These are phyloP conservation scores for Chalciporus sphaerocephalus DNA, from an alignment of 768 basidiomycete genomes.

Conservation along the genomic window DNA sequence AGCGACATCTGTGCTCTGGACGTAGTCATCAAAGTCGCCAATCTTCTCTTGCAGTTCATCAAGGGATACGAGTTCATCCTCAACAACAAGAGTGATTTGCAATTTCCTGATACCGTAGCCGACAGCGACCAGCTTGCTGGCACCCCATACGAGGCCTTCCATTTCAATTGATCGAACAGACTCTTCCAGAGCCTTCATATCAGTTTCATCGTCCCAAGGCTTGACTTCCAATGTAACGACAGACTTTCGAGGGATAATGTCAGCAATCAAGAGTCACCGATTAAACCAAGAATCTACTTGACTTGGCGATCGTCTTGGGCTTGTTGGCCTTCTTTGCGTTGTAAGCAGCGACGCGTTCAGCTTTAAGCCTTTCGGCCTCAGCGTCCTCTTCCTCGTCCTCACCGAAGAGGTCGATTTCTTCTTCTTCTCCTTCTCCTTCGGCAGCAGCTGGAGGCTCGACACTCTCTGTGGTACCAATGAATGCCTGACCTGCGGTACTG, in stretches of 20 bases:
- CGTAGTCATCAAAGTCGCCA: constrained; percentile 76
- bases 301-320: constrained; percentile 84
- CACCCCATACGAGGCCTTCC: constrained; percentile 95
- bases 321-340: constrained; percentile 90
- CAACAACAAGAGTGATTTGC: constrained; percentile 64
- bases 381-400: constrained; percentile 79
- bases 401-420: constrained; percentile 85
- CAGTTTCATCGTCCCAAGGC: constrained; percentile 99
- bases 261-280: constrained; percentile 8
- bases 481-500: constrained; percentile 73
- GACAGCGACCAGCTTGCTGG: constrained; percentile 86
- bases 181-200: constrained; percentile 84
- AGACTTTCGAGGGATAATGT: constrained; percentile 54
- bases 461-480: constrained; percentile 52
- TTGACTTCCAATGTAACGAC: constrained; percentile 98
- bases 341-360: constrained; percentile 91
- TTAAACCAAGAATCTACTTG: constrained; percentile 37
- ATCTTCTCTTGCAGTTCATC: constrained; percentile 94
- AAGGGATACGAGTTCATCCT: constrained; percentile 92
- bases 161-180: constrained; percentile 80
- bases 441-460: constrained; percentile 43
- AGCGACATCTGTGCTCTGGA: constrained; percentile 88
- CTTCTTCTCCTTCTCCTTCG: constrained; percentile 50
- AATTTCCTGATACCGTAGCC: constrained; percentile 95
- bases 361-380: constrained; percentile 84